Base-by-base conservation (phyloP, 2,329 filamentous ascomycete species). In the Mycocentrospora acerina region DNA sequence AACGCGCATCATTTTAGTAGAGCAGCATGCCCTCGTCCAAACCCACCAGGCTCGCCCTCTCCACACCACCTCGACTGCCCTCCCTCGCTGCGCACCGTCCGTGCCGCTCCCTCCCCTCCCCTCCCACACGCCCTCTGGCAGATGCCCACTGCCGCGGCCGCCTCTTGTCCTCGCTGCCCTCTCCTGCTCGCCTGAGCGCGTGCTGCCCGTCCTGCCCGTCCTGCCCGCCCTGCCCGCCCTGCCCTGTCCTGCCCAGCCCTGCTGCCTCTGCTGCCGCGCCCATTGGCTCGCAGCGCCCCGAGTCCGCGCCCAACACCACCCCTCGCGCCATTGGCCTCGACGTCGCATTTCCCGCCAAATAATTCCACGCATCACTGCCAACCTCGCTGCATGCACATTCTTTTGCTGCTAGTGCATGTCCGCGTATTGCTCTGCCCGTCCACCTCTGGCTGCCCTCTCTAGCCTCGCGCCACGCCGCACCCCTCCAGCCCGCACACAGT, bases 351-450 rank as follows among this genome's bases (percentile, higher is more conserved):
- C 48, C 48, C 24, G 19, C 31, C 32, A 37, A 36, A 36, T 24
- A 39, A 37, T 39, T 39, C 48, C 46, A 39, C 43, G 39, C 40
- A 42, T 46, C 40, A 28, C 25, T 37, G 40, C 53, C 40, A 47
- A 51, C 37, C 39, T 44, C 38, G 44, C 55, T 59, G 55, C 58
- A 53, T 48, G 52, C 56, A 41, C 55, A 53, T 55, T 57, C 44
- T 22, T 48, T 49, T 37, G 37, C 36, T 39, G 35, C 53, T 60
- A 62, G 58, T 53, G 60, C 55, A 48, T 53, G 41, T 30, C 53
- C 40, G 33, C 37, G 28, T 30, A 37, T 38, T 40, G 35, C 42
- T 34, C 33, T 41, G 40, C 38, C 37, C 42, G 40, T 40, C 37
- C 46, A 38, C 43, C 39, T 18, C 37, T 35, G 35, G 42, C 29